Evolutionary conservation across 257 asterid genomes (phyloP).

Genomic region (Orobanche coerulescens): DNA sequence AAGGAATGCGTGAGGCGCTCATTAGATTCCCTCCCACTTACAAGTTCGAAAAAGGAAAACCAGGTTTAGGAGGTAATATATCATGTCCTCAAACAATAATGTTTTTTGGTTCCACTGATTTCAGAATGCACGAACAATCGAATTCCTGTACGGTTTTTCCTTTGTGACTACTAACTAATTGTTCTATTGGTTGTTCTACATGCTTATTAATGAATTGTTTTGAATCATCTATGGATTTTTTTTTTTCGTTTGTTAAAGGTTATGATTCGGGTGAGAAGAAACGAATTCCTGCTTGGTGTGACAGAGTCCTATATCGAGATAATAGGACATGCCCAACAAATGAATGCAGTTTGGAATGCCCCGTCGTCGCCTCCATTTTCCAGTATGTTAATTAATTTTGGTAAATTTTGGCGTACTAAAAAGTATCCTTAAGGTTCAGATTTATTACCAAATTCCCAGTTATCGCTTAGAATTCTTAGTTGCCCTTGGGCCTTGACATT

Average conservation of each 20-base stretch:
- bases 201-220: background rate
- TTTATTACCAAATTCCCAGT: background rate
- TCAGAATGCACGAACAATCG: background rate
- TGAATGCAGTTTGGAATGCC: conserved; percentile 67
- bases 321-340: conserved; percentile 36
- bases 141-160: too few relatives aligned
- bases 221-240: background rate
- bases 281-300: conserved; percentile 97
- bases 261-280: conserved; percentile 96
- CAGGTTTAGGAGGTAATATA: conserved; percentile 84
- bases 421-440: background rate
- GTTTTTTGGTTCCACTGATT: background rate
- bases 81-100: background rate
- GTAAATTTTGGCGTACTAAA: background rate
- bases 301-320: conserved; percentile 72
- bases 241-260: conserved; percentile 32
- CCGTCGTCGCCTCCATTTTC: conserved; percentile 56
- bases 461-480: background rate
- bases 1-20: conserved; percentile 88
- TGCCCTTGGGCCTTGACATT: background rate
- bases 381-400: conserved; percentile 37
- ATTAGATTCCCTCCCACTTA: conserved; percentile 87
- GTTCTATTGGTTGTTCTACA: background rate
- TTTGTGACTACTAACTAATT: too few relatives aligned
- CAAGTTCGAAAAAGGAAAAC: conserved; percentile 85